Conservation (phyloP, 805 yeast genomes). For the Wickerhamomyces pijperi region DNA sequence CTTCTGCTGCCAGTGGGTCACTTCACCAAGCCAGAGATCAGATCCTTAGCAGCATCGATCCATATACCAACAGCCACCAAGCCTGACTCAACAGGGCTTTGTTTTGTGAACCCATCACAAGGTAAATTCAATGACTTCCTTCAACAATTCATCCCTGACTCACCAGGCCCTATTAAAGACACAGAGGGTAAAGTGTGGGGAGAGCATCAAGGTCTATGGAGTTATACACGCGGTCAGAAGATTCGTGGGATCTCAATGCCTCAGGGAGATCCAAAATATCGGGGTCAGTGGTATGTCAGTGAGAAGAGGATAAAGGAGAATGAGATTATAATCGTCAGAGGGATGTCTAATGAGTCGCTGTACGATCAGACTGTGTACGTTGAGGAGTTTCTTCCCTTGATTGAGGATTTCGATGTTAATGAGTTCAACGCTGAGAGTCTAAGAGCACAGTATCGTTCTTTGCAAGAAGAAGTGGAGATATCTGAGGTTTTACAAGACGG, state of each 20-base stretch:
- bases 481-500: background rate
- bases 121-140: constrained; percentile 68
- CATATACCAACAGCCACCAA: constrained; percentile 57
- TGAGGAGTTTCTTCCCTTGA: constrained; percentile 22
- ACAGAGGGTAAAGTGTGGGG: constrained; percentile 73
- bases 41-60: constrained; percentile 47
- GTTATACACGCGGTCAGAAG: constrained; percentile 89
- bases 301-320: constrained; percentile 55
- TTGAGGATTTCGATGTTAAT: constrained; percentile 2
- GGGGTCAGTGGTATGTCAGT: constrained; percentile 82
- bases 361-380: constrained; percentile 33
- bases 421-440: constrained; percentile 17
- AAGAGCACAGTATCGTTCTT: constrained; percentile 59
- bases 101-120: constrained; percentile 65
- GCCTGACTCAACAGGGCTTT: constrained; percentile 90
- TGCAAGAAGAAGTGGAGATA: constrained; percentile 30
- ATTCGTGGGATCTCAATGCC: constrained; percentile 68
- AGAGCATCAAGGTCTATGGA: constrained; percentile 79
- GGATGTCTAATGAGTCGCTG: constrained; percentile 47
- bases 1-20: constrained; percentile 77
- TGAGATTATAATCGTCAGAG: constrained; percentile 70
- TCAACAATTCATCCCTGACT: constrained; percentile 58
- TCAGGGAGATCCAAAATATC: constrained; percentile 65
- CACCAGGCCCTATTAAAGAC: constrained; percentile 74
- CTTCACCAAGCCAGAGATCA: constrained; percentile 59